These are phyloP conservation scores for Phlebopus sp. DNA, from an alignment of 1,284 basidiomycete genomes.

Conservation along the genomic window DNA sequence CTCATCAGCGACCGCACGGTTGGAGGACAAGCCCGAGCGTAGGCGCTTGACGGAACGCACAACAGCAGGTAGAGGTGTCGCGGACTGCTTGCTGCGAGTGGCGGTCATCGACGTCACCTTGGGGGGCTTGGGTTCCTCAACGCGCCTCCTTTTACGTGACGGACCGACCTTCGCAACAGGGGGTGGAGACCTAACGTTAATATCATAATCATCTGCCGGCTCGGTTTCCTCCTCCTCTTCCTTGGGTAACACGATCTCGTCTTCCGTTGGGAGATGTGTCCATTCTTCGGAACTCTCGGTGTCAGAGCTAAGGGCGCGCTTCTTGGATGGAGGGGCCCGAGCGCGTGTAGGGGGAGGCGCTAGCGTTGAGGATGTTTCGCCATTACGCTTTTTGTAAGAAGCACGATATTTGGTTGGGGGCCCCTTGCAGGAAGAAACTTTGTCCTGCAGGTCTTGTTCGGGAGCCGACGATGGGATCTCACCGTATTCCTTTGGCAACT, in stretches of 20 bases:
- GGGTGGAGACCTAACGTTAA: constrained; percentile 32
- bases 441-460: constrained; percentile 30
- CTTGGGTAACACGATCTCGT: constrained; percentile 15
- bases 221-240: constrained; percentile 44
- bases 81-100: constrained; percentile 30
- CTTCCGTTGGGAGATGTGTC: constrained; percentile 6
- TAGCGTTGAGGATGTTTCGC: neutral
- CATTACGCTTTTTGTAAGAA: constrained; percentile 9
- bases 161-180: constrained; percentile 19
- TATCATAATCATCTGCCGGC: constrained; percentile 41
- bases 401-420: constrained; percentile 1
- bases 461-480: constrained; percentile 39
- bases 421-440: constrained; percentile 2
- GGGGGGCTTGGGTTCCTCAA: constrained; percentile 22
- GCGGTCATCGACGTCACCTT: constrained; percentile 24
- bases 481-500: constrained; percentile 16
- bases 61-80: constrained; percentile 24
- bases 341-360: constrained; percentile 5
- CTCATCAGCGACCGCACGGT: constrained; percentile 16
- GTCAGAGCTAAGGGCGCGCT: constrained; percentile 26
- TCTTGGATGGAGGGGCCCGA: constrained; percentile 13
- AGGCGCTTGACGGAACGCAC: constrained; percentile 32
- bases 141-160: constrained; percentile 51
- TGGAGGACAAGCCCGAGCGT: constrained; percentile 29
- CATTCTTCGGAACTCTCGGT: constrained; percentile 24